Evolutionary conservation across 2,329 filamentous ascomycete species (phyloP).

Genomic region (Neocatenulostroma microsporum): DNA sequence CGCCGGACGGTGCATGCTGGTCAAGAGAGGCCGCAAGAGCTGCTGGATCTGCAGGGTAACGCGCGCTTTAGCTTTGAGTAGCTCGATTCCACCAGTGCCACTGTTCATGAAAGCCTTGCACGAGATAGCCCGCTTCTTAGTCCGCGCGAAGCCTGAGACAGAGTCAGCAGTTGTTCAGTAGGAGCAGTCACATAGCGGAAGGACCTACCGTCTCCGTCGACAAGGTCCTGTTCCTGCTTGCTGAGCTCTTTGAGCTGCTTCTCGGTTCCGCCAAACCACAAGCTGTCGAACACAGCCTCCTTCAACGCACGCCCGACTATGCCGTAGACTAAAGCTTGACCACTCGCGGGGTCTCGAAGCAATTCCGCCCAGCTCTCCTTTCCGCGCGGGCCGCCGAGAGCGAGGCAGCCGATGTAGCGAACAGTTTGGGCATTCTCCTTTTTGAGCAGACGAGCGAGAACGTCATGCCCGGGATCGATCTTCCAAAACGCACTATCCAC

Average conservation of each 20-base stretch:
- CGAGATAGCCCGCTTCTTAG: slow-evolving; percentile 14
- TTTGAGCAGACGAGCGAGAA: not conserved
- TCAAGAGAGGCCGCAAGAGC: too few relatives aligned
- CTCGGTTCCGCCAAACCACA: slow-evolving; percentile 22
- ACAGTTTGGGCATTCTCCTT: slow-evolving; percentile 12
- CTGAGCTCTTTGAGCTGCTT: slow-evolving; percentile 25
- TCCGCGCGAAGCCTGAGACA: slow-evolving; percentile 21
- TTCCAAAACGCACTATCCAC: not conserved
- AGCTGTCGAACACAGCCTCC: slow-evolving; percentile 24
- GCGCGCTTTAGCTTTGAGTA: too few relatives aligned
- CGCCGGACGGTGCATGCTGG: too few relatives aligned
- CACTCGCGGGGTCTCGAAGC: slow-evolving; percentile 7
- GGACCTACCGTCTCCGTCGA: slow-evolving; percentile 32
- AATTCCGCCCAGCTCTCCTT: slow-evolving; percentile 19
- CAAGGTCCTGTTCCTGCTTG: slow-evolving; percentile 32
- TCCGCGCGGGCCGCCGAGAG: slow-evolving; percentile 18
- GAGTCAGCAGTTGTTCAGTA: slow-evolving; percentile 5
- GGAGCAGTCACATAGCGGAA: too few relatives aligned
- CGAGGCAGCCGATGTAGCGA: slow-evolving; percentile 28
- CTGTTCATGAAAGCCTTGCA: slow-evolving; percentile 5
- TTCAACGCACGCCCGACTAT: slow-evolving; percentile 24
- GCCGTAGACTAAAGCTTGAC: slow-evolving; percentile 18
- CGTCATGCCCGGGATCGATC: not conserved
- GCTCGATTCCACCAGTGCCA: too few relatives aligned
- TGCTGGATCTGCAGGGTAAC: too few relatives aligned